phyloP scores from a whole-genome alignment of 495 filamentous ascomycete genomes.

The Penicillium silybi region DNA sequence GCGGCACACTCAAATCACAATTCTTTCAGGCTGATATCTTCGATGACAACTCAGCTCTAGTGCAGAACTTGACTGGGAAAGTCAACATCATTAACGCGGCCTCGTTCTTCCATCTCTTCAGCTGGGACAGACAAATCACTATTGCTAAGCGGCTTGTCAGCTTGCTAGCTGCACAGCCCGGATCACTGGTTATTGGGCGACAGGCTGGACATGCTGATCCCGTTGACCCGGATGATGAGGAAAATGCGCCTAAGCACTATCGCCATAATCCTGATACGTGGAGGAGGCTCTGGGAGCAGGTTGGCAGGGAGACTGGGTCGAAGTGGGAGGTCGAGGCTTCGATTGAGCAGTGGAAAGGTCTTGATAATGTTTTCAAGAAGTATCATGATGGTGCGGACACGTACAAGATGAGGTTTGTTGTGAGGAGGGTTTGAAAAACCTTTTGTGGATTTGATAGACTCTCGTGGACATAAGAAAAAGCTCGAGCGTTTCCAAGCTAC shows the following conservation, averaged over 20 bases:
- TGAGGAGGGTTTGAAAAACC: conserved; percentile 17
- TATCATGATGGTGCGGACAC: conserved; percentile 14
- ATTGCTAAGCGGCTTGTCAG: conserved; percentile 42
- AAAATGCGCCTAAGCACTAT: conserved; percentile 22
- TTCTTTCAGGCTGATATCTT: conserved; percentile 55
- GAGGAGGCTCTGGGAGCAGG: conserved; percentile 47
- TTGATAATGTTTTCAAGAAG: conserved; percentile 7
- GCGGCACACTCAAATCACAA: conserved; percentile 31
- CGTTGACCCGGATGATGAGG: conserved; percentile 19
- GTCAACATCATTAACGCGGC: conserved; percentile 54
- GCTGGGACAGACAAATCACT: conserved; percentile 47
- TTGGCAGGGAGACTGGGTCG: conserved; percentile 43
- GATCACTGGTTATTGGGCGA: conserved; percentile 45
- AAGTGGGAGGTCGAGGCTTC: conserved; percentile 38
- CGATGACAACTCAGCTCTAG: conserved; percentile 29
- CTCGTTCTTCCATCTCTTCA: conserved; percentile 60
- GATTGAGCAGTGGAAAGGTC: conserved; percentile 16
- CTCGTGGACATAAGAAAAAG: background rate
- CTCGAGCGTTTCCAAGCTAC: background rate
- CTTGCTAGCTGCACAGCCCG: conserved; percentile 40
- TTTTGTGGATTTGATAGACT: background rate
- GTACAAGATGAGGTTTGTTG: conserved; percentile 19
- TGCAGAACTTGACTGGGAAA: conserved; percentile 36
- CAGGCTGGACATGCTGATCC: conserved; percentile 39
- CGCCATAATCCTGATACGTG: conserved; percentile 45